These are phyloP conservation scores for Cryptomeria japonica DNA, from an alignment of 75 land plant species.

Conservation along the genomic window DNA sequence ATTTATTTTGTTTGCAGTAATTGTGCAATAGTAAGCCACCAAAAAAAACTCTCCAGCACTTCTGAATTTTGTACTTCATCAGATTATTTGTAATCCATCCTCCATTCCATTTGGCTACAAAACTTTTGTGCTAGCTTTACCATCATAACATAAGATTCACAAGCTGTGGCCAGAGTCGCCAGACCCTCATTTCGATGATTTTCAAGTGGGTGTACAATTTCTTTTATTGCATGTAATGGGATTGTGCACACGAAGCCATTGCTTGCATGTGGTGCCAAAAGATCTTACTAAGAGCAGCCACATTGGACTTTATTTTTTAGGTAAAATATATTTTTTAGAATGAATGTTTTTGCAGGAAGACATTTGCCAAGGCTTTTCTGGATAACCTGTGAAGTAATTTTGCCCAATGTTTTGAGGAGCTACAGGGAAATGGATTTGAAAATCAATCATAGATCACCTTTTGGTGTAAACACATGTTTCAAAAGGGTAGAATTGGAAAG, in stretches of 20 bases:
- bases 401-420: no score
- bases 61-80: conserved; percentile 55
- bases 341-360: no score
- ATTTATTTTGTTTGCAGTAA: conserved; percentile 92
- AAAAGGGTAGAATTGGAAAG: no score
- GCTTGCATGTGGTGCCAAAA: conserved; percentile 36
- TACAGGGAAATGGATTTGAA: no score
- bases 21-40: conserved; percentile 60
- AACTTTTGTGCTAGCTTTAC: conserved; percentile 60
- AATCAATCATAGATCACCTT: no score
- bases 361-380: no score
- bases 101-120: conserved; percentile 56
- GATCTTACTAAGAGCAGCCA: neutral
- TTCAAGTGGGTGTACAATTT: neutral
- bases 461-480: no score
- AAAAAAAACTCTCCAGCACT: neutral
- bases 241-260: conserved; percentile 81
- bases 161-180: conserved; percentile 63
- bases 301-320: no score
- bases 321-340: no score
- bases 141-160: conserved; percentile 83
- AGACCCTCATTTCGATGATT: conserved; percentile 15
- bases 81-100: conserved; percentile 52
- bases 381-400: no score
- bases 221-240: conserved; percentile 60